Conservation (phyloP, 1,284 basidiomycete genomes). For the Trichosporon sp. region DNA sequence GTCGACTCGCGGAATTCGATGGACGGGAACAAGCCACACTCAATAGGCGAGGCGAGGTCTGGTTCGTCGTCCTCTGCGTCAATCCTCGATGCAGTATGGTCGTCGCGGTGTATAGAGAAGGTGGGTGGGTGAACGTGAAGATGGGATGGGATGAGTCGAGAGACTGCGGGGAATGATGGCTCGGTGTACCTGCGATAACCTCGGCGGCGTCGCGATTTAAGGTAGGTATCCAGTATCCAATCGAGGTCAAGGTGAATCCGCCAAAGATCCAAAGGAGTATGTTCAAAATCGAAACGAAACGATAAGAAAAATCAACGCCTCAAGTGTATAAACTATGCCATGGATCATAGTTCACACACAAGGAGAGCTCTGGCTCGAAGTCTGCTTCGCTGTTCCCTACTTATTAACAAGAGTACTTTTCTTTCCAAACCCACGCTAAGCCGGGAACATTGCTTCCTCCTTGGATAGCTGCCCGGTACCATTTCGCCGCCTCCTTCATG, state of each 20-base stretch:
- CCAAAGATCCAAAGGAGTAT: no score
- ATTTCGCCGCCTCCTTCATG: slow-evolving; percentile 47
- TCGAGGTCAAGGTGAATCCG: no score
- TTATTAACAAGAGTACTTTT: slow-evolving; percentile 16
- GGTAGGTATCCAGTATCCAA: no score
- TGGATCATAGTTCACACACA: neutral
- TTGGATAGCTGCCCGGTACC: slow-evolving; percentile 44
- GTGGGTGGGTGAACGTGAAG: no score
- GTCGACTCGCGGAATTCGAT: no score
- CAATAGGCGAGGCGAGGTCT: no score
- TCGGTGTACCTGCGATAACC: neutral
- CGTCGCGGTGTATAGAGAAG: neutral
- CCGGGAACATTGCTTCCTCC: slow-evolving; percentile 40
- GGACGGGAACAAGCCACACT: no score
- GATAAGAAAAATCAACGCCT: neutral
- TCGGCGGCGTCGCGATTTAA: neutral
- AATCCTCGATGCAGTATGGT: slow-evolving; percentile 1
- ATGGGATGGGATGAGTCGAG: neutral
- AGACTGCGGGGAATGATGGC: neutral
- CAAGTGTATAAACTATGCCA: neutral
- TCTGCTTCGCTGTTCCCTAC: slow-evolving; percentile 2
- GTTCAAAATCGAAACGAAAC: neutral
- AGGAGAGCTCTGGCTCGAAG: slow-evolving; percentile 1
- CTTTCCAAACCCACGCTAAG: slow-evolving; percentile 48
- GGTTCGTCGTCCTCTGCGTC: neutral